Evolutionary conservation across 2,329 filamentous ascomycete genomes (phyloP).

Genomic region (Hymenoscyphus linearis): DNA sequence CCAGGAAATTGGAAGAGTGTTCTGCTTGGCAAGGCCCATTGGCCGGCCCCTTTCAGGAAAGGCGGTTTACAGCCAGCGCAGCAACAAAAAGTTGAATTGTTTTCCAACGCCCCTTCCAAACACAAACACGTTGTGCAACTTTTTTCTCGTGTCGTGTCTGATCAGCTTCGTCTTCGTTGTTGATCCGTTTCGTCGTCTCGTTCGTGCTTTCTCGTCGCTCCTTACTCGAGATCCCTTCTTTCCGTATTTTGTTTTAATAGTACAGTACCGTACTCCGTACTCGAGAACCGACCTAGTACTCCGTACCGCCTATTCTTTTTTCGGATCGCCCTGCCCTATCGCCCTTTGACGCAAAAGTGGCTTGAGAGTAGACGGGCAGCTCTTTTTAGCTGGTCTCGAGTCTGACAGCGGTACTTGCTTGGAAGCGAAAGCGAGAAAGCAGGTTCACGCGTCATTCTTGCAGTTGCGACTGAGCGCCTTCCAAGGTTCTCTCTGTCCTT

Average conservation of each 20-base stretch:
- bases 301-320: background rate
- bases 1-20: background rate
- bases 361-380: background rate
- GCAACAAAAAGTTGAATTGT: background rate
- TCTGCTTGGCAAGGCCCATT: background rate
- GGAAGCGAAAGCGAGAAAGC: conserved; percentile 4
- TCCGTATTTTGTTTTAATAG: conserved; percentile 12
- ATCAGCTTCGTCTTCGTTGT: conserved; percentile 16
- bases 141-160: background rate
- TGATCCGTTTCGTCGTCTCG: too few relatives aligned
- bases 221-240: conserved; percentile 30
- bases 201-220: conserved; percentile 37
- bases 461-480: background rate
- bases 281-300: background rate
- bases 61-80: background rate
- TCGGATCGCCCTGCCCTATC: too few relatives aligned
- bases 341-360: background rate
- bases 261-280: too few relatives aligned
- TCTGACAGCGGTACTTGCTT: conserved; percentile 4
- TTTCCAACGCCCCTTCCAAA: background rate
- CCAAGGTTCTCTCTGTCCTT: conserved; percentile 1
- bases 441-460: conserved; percentile 2
- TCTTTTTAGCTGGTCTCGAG: background rate
- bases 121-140: background rate
- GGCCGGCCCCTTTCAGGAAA: background rate